A percentile compares a stretch with the other conserved stretches of the same genome.
Conservation (phyloP, 352 stramenopile species). For the Pythium sukuiense region DNA sequence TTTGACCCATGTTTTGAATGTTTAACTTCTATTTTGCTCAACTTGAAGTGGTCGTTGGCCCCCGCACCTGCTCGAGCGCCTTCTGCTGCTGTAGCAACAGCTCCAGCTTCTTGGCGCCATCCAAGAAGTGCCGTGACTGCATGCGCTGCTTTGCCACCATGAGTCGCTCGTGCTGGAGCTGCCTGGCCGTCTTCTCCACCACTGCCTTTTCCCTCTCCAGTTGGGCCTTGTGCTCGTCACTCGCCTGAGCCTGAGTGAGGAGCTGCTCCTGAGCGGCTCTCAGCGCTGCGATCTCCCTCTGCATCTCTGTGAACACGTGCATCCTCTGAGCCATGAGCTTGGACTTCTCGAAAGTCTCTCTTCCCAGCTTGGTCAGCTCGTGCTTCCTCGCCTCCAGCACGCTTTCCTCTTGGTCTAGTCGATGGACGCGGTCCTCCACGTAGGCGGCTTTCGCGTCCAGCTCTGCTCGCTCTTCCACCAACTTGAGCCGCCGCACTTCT, state of each 20-base stretch:
- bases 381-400: conserved; percentile 44
- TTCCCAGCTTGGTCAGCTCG: conserved; percentile 60
- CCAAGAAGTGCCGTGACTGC: conserved; percentile 74
- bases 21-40: background rate
- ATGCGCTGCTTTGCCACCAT: conserved; percentile 70
- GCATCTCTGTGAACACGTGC: conserved; percentile 36
- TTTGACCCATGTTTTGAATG: conserved; percentile 1
- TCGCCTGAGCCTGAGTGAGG: conserved; percentile 31
- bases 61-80: conserved; percentile 18
- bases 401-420: conserved; percentile 49
- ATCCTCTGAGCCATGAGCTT: conserved; percentile 39
- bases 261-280: conserved; percentile 40
- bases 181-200: conserved; percentile 48
- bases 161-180: conserved; percentile 71
- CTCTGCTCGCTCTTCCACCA: conserved; percentile 61
- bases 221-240: conserved; percentile 33
- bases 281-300: conserved; percentile 45
- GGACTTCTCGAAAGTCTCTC: conserved; percentile 68
- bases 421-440: conserved; percentile 50
- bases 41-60: conserved; percentile 12
- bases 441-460: conserved; percentile 45
- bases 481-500: conserved; percentile 47
- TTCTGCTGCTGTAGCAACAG: conserved; percentile 60
- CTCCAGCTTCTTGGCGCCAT: conserved; percentile 66
- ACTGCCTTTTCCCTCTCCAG: conserved; percentile 48